Percentiles rank a stretch among this genome's conserved stretches.
Conservation (phyloP, 441 rosid species). For the Omphalea diandra region DNA sequence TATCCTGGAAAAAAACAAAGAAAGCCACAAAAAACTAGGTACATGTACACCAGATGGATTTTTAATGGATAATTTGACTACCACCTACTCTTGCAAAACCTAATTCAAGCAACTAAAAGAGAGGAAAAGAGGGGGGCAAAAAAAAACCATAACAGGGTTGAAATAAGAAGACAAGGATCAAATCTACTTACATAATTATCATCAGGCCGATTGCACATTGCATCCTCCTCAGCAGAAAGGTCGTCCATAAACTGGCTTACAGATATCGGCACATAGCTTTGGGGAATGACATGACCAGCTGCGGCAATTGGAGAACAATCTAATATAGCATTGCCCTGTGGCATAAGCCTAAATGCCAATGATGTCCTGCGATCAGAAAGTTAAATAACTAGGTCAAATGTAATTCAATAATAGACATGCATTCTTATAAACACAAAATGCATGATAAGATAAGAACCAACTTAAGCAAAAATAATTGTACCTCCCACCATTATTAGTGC, state of each 20-base stretch:
- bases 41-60: not conserved
- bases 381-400: slow-evolving; percentile 12
- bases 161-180: not conserved
- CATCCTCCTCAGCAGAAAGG: slow-evolving; percentile 92
- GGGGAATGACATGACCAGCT: slow-evolving; percentile 93
- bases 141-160: too few species aligned
- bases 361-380: slow-evolving; percentile 61
- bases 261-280: slow-evolving; percentile 85
- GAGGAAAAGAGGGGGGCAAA: not conserved
- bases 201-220: slow-evolving; percentile 53
- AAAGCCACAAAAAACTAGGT: not conserved
- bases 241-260: slow-evolving; percentile 98
- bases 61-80: not conserved
- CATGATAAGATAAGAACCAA: slow-evolving; percentile 13
- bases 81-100: not conserved
- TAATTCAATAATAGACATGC: slow-evolving; percentile 19
- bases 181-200: slow-evolving; percentile 53
- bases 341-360: slow-evolving; percentile 88
- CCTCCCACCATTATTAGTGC: slow-evolving; percentile 71
- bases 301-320: slow-evolving; percentile 94
- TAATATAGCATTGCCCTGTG: slow-evolving; percentile 86
- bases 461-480: slow-evolving; percentile 26
- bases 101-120: not conserved
- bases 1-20: not conserved
- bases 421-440: slow-evolving; percentile 10